Percentiles rank a stretch among this genome's conserved stretches.
Conservation (phyloP, 2,329 filamentous ascomycete species). For the Lecanosticta acicola region DNA sequence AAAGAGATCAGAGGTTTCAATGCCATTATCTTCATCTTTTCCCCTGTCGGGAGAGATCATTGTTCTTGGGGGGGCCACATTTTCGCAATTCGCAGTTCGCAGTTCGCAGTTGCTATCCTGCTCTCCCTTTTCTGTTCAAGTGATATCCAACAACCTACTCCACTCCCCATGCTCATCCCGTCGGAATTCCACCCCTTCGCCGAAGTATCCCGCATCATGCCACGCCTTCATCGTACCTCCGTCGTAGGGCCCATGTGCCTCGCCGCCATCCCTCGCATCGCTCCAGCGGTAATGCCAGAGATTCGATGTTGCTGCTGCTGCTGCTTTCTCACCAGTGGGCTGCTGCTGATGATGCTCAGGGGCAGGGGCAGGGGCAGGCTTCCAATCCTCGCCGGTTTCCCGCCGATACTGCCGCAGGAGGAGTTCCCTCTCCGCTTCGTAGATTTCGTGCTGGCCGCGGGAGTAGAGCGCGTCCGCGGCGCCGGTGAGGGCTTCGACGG, state of each 20-base stretch:
- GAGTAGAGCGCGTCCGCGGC: conserved; percentile 82
- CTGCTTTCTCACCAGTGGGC: no score
- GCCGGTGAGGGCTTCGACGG: conserved; percentile 77
- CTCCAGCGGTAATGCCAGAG: conserved; percentile 92
- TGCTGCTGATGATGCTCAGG: no score
- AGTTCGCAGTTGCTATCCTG: no score
- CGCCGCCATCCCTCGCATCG: conserved; percentile 73
- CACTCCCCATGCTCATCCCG: conserved; percentile 38
- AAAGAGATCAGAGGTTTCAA: no score
- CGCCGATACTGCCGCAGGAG: conserved; percentile 76
- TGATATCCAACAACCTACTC: conserved; percentile 38
- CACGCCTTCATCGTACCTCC: conserved; percentile 80
- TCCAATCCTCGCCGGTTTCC: conserved; percentile 85
- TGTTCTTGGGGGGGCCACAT: no score
- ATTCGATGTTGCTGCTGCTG: background rate
- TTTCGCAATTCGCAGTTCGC: no score
- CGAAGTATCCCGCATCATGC: conserved; percentile 89
- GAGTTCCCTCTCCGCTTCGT: conserved; percentile 79
- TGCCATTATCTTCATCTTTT: no score
- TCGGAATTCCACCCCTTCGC: conserved; percentile 66
- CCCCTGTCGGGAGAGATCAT: no score
- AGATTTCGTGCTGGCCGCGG: conserved; percentile 81
- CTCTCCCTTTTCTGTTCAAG: no score
- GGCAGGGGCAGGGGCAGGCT: no score
- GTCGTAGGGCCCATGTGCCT: conserved; percentile 83